Evolutionary conservation across 1,139 yeast genomes (phyloP).

Genomic region (Blastobotrys illinoisensis): DNA sequence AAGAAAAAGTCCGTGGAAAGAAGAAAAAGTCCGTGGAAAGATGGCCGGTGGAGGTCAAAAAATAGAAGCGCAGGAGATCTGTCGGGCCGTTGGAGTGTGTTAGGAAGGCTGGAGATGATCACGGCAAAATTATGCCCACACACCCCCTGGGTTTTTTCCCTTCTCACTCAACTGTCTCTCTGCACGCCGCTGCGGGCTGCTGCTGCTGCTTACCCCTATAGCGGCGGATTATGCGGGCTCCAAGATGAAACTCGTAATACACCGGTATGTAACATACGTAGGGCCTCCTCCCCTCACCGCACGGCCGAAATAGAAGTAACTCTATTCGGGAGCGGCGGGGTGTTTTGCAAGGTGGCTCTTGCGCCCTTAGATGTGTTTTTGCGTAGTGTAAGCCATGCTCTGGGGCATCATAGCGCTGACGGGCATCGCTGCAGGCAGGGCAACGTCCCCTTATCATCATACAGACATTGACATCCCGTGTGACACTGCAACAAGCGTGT

Average conservation of each 20-base stretch:
- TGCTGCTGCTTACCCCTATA: neutral
- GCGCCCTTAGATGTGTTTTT: too few relatives aligned
- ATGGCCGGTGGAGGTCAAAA: neutral
- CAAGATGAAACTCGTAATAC: slow-evolving; percentile 4
- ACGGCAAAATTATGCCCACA: neutral
- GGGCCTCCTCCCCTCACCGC: neutral
- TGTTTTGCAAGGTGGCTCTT: too few relatives aligned
- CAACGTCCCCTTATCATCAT: slow-evolving; percentile 19
- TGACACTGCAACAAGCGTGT: slow-evolving; percentile 20
- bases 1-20: neutral
- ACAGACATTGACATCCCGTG: slow-evolving; percentile 18
- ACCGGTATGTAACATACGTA: neutral
- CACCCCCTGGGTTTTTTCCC: neutral
- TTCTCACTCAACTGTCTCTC: neutral
- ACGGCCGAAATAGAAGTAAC: neutral
- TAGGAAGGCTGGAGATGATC: neutral
- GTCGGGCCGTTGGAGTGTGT: neutral
- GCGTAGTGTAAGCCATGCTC: too few relatives aligned
- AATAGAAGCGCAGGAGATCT: neutral
- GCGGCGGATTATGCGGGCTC: neutral
- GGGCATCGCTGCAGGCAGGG: neutral
- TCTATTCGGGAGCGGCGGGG: neutral
- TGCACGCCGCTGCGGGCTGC: neutral
- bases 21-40: neutral
- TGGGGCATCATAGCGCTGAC: neutral